Evolutionary conservation across 2,329 filamentous ascomycete genomes (phyloP), one percentile per base, ranked within the genome.

Genomic region (Ampelomyces quisqualis): DNA sequence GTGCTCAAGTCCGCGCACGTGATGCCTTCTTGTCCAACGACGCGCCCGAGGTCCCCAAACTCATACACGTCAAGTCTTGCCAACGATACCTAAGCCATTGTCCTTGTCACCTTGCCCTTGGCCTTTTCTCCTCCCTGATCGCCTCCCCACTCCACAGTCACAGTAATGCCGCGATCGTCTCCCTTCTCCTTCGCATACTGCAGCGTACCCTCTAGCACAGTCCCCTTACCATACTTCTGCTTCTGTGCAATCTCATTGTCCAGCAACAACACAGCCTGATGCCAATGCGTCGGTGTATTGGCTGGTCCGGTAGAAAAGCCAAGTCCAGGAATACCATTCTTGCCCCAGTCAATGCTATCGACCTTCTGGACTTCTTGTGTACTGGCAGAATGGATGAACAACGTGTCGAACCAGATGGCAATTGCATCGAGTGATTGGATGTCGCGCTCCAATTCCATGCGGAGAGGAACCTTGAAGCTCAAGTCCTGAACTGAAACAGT

Each of bases 381-480:
- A 38, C 57, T 56, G 19, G 51, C 49, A 0, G 79, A 78, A 7
- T 83, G 81, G 51, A 86, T 80, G 70, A 96, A 96, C 74, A 93
- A 93, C 17, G 86, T 91, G 66, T 97, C 91, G 64, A 96, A 96
- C 88, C 90, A 96, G 54, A 95, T 79, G 10, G 89, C 77, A 67
- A 90, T 95, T 4, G 88, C 91, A 62, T 96, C 89, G n/a, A 96
- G 72, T 2, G 76, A 73, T 45, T 86, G 81, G 40, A 85, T 73
- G 46, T 85, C 79, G 30, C 77, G 71, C 1, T 74, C 77, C 5
- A 93, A 62, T 11, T 73, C 77, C 7, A 82, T 77, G 39, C 77
- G 65, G 73, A 89, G 94, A 3, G 78, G 70, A 7, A 82, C 79
- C 32, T 79, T 80, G 71, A 96, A 96, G 11, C 80, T 78, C 13